These are phyloP conservation scores for Zizania latifolia DNA, from an alignment of 176 grass and related monocot species.

Conservation along the genomic window DNA sequence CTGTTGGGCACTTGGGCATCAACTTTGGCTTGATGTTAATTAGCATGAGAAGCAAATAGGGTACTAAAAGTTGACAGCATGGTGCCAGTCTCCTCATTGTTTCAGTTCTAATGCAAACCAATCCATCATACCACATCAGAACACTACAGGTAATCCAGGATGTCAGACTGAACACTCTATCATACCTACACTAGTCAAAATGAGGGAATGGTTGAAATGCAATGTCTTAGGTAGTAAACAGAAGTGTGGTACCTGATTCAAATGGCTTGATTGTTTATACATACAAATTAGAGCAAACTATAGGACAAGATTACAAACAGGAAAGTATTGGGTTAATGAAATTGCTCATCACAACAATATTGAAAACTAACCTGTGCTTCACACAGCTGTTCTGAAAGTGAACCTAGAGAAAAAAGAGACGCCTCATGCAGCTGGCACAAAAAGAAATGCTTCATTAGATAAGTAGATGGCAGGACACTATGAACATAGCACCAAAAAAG, in stretches of 20 bases:
- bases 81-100: not conserved
- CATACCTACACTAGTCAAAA: not conserved
- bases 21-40: not conserved
- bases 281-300: not conserved
- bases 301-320: not conserved
- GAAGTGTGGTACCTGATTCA: not conserved
- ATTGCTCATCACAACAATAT: slow-evolving; percentile 9
- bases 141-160: not conserved
- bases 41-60: not conserved
- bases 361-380: slow-evolving; percentile 69
- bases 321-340: slow-evolving; percentile 1
- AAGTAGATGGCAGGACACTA: slow-evolving; percentile 4
- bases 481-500: not conserved
- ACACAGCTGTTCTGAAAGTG: slow-evolving; percentile 77
- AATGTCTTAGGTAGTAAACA: not conserved
- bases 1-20: not conserved
- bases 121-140: not conserved
- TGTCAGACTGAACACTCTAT: not conserved
- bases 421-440: slow-evolving; percentile 83
- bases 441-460: slow-evolving; percentile 20
- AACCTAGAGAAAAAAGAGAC: slow-evolving; percentile 86
- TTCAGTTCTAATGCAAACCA: not conserved
- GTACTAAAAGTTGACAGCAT: not conserved
- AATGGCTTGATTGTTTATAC: not conserved
- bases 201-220: not conserved